Base-by-base conservation (phyloP, 1,139 yeast species). In the Saccharomyces hybrid region DNA sequence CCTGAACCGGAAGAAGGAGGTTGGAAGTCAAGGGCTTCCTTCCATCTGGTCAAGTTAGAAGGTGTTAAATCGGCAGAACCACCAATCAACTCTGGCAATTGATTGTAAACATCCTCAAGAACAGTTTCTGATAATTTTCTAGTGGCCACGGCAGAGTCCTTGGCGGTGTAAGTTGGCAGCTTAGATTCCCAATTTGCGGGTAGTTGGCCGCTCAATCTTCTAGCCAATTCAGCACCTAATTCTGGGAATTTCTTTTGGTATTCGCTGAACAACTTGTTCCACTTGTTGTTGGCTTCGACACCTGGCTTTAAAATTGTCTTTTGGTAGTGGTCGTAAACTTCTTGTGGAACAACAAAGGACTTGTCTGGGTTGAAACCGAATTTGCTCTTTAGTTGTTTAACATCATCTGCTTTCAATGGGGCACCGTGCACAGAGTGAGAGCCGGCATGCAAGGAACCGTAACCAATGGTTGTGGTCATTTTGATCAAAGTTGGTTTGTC, bases 51-150 rank as follows among this genome's bases (percentile, higher is more conserved):
- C 80, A 90, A 82, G 82, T 91, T 93, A 57, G 98, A 91, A 62
- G 96, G 96, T 59, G 98, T 93, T 77, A 93, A 83, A 76, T 93
- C 99, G 58, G 99, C 99, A 64, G 98, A 91, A 68, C 98, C 98
- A 76, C 97, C 97, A 69, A 93, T 76, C 62, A 93, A 78, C 78
- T 90, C 97, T 55, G 98, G 98, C 51, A 93, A 64, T 50, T 66
- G 79, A 48, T 79, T 81, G 67, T 79, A 79, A 65, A 93, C 75
- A 66, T 77, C 76, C 64, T 80, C 76, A 67, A 93, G 76, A 53
- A 87, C 88, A 62, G 79, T 81, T 79, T 91, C 97, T 55, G 96
- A 86, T 68, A 91, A 80, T 79, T 93, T 93, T 82, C 99, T 88
- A 61, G 98, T 84, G 62, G 99, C 98, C 62, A 89, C 79, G 51